A percentile compares a stretch with the other conserved stretches of the same genome.
These are phyloP conservation scores for Suhomyces yuchorum DNA, from an alignment of 1,139 yeast species.

Conservation along the genomic window DNA sequence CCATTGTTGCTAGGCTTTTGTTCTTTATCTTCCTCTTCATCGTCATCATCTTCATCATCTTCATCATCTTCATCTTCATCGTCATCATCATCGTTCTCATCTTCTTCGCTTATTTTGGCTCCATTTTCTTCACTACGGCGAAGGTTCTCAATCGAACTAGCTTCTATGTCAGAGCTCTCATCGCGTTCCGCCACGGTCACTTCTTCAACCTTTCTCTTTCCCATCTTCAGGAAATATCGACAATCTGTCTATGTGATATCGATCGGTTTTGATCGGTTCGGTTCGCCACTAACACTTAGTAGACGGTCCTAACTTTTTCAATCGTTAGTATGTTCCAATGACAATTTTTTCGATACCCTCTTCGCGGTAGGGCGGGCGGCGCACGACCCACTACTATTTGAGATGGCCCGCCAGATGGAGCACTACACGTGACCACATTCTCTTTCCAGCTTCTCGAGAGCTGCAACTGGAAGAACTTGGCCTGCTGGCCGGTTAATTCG, in stretches of 20 bases:
- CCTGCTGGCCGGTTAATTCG: no score
- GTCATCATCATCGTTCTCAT: conserved; percentile 18
- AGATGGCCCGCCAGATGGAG: conserved; percentile 1
- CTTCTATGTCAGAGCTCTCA: not conserved
- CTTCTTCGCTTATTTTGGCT: not conserved
- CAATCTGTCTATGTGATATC: not conserved
- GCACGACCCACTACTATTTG: conserved; percentile 4
- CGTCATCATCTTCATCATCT: conserved; percentile 18
- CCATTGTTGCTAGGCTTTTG: conserved; percentile 15
- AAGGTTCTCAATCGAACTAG: not conserved
- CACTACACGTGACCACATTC: not conserved
- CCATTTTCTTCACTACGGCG: conserved; percentile 2
- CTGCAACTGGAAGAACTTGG: not conserved
- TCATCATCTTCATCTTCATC: conserved; percentile 19
- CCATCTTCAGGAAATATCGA: conserved; percentile 22
- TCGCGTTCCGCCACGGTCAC: conserved; percentile 5
- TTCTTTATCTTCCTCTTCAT: conserved; percentile 18
- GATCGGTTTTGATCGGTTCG: conserved; percentile 1
- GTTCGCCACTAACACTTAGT: conserved; percentile 5
- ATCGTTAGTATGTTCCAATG: not conserved
- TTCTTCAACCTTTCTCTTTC: conserved; percentile 33
- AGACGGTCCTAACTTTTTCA: conserved; percentile 8
- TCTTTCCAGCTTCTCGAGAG: not conserved
- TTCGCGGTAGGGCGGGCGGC: conserved; percentile 7
- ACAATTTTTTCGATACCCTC: conserved; percentile 14